Evolutionary conservation across 2,329 filamentous ascomycete species (phyloP).

Genomic region (Erysiphe pulchra): DNA sequence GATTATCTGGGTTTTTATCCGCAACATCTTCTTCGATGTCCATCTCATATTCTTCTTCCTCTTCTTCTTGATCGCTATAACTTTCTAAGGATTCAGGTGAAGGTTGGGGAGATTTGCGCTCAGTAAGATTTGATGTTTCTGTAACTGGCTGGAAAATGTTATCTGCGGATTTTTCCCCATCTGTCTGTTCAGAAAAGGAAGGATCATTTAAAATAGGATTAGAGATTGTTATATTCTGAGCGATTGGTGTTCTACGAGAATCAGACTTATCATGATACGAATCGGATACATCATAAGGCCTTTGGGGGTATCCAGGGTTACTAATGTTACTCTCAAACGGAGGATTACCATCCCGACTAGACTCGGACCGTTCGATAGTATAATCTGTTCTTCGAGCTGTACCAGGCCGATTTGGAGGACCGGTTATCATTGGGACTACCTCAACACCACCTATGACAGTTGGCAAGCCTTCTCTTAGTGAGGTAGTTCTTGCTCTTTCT

Average conservation of each 20-base stretch:
- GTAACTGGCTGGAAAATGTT: conserved; percentile 20
- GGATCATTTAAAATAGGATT: conserved; percentile 12
- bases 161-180: conserved; percentile 18
- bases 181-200: conserved; percentile 13
- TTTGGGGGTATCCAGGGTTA: conserved; percentile 10
- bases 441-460: conserved; percentile 83
- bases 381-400: conserved; percentile 17
- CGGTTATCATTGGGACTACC: conserved; percentile 75
- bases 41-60: conserved; percentile 49
- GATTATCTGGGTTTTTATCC: conserved; percentile 30
- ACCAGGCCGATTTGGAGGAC: conserved; percentile 29
- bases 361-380: conserved; percentile 18
- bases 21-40: conserved; percentile 32
- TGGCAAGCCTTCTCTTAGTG: conserved; percentile 66
- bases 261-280: conserved; percentile 27
- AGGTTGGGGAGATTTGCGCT: not conserved
- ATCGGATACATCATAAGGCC: conserved; percentile 28
- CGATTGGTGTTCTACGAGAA: conserved; percentile 8
- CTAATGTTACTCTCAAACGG: conserved; percentile 6
- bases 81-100: conserved; percentile 22
- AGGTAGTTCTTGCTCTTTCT: conserved; percentile 63
- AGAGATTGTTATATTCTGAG: conserved; percentile 9
- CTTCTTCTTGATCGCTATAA: conserved; percentile 39
- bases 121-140: conserved; percentile 7
- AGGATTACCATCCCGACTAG: conserved; percentile 7